Base-by-base conservation (phyloP, 139 green algal genomes). In the Diplosphaera chodatii region DNA sequence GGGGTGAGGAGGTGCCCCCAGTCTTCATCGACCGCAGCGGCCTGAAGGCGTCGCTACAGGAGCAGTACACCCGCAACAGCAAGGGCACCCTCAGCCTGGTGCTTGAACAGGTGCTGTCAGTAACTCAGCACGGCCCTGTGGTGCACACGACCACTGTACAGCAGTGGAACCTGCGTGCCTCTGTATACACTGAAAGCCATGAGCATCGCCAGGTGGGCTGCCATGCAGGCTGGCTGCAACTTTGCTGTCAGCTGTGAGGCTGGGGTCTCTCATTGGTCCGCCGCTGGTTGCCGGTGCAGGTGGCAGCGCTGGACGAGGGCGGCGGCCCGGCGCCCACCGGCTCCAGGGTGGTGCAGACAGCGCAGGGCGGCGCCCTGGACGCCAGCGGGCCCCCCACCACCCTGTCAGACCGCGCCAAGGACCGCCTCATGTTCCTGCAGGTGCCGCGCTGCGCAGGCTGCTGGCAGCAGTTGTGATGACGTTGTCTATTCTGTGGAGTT, bases 1-100 rank as follows among this genome's bases (percentile, higher is more conserved):
- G 74, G 40, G 76, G 83, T 15, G 82, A 92, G 3, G 91, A 98
- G n/a, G 92, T 98, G 62, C 92, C 94, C 0, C 74, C 86, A 3
- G 86, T 99, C 64, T 97, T 91, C 83, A 88, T 99, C 13, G 92
- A 98, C 81, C 84, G 95, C 59, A 79, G 84, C 27, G 95, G 95
- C 33, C 75, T 79, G 64, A 98, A 98, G 80, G 82, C 89, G 1
- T 74, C 68, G 23, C 27, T 95, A 0, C 63, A 69, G 1, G 82
- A 91, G 82, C 66, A 73, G 62, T 85, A 86, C 81, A 79, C 67
- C 29, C 74, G 80, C 32, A 79, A 87, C 55, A 88, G 75, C 65
- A 76, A 73, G 32, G 80, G 81, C 66, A 80, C 40, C 40, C 74
- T 88, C 37, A 84, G 82, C 1, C 41, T 96, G 31, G 86, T 97